phyloP scores from a whole-genome alignment of 306 rosid species.

The Delonix regia region DNA sequence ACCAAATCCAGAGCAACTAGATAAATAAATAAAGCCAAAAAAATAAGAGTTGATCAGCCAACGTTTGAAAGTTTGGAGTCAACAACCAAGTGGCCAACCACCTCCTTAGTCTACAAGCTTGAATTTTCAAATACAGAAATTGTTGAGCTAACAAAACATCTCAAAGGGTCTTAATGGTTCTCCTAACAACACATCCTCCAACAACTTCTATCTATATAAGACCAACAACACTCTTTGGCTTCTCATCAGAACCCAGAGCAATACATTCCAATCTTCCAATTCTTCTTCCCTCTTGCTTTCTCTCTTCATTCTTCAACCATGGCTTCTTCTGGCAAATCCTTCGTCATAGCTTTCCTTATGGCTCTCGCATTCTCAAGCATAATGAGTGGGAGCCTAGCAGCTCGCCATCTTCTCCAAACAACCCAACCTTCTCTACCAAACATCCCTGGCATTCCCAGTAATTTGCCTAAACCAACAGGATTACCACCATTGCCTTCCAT shows the following conservation, averaged over 20 bases:
- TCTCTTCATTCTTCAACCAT: neutral
- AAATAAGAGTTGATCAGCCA: neutral
- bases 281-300: neutral
- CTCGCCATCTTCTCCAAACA: neutral
- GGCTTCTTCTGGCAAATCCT: neutral
- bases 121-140: neutral
- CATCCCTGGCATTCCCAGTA: neutral
- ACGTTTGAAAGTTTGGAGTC: neutral
- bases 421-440: neutral
- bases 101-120: neutral
- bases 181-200: neutral
- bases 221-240: neutral
- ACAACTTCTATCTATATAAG: neutral
- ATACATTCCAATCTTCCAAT: neutral
- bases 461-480: neutral
- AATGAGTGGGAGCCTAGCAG: neutral
- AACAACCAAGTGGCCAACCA: neutral
- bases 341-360: neutral
- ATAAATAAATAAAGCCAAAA: neutral
- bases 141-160: neutral
- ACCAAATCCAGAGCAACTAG: too few relatives aligned
- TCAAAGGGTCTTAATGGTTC: neutral
- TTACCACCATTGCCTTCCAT: neutral
- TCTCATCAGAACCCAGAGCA: neutral
- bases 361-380: neutral